These are phyloP conservation scores for Cladosporium phlei DNA, from an alignment of 2,329 filamentous ascomycete genomes.

Conservation along the genomic window DNA sequence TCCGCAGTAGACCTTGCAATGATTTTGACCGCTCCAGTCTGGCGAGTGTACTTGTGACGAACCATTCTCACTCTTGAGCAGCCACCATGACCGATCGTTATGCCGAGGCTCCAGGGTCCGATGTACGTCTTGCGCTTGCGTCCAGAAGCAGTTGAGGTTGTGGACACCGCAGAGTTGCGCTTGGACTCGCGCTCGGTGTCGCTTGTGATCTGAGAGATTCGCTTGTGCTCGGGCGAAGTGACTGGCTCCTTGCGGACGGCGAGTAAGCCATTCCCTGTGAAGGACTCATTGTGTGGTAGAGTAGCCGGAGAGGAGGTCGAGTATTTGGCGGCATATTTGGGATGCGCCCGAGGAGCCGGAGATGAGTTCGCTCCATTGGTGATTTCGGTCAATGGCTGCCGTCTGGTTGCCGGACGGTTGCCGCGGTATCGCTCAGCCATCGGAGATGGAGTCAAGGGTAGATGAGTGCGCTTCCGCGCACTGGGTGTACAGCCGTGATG, in stretches of 20 bases:
- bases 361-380: conserved; percentile 28
- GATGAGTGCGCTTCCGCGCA: neutral
- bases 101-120: conserved; percentile 89
- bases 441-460: neutral
- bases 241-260: conserved; percentile 35
- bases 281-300: conserved; percentile 42
- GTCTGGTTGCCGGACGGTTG: conserved; percentile 19
- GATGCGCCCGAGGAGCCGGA: conserved; percentile 13
- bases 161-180: conserved; percentile 51
- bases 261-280: conserved; percentile 41
- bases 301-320: neutral
- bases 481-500: neutral
- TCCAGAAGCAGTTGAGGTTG: conserved; percentile 49
- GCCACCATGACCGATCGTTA: conserved; percentile 81
- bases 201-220: conserved; percentile 46
- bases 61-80: conserved; percentile 84
- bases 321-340: conserved; percentile 4
- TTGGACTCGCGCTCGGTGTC: conserved; percentile 48
- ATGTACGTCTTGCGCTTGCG: conserved; percentile 63
- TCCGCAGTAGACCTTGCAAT: conserved; percentile 75
- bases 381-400: conserved; percentile 30
- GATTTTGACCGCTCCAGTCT: conserved; percentile 90
- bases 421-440: conserved; percentile 31
- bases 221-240: conserved; percentile 46
- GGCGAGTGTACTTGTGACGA: conserved; percentile 68